Evolutionary conservation across 768 basidiomycete species (phyloP).

Genomic region (Phylloporus arenicola): DNA sequence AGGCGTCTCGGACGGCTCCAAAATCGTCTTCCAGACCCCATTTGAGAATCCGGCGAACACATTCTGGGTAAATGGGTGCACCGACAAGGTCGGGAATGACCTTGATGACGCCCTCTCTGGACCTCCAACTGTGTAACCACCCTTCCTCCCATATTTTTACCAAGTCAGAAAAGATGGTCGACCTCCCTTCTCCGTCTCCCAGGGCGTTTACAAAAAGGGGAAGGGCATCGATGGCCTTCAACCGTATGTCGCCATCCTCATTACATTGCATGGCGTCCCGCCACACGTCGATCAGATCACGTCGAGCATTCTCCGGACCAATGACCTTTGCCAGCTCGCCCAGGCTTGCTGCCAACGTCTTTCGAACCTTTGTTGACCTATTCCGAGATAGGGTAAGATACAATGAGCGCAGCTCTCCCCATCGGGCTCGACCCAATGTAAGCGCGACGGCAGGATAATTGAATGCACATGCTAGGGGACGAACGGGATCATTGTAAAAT

Average conservation of each 20-base stretch:
- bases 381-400: constrained; percentile 66
- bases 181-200: constrained; percentile 40
- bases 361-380: constrained; percentile 57
- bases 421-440: constrained; percentile 70
- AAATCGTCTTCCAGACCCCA: constrained; percentile 70
- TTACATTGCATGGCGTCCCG: constrained; percentile 49
- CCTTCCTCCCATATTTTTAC: constrained; percentile 53
- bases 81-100: constrained; percentile 49
- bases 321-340: constrained; percentile 88
- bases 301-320: constrained; percentile 58
- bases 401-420: constrained; percentile 64
- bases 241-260: constrained; percentile 63
- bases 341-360: constrained; percentile 80
- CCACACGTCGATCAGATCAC: constrained; percentile 72
- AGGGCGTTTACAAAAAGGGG: constrained; percentile 53
- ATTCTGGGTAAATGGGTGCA: constrained; percentile 38
- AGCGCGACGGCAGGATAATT: constrained; percentile 89
- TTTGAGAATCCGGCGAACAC: constrained; percentile 50
- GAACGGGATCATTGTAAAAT: constrained; percentile 61
- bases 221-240: constrained; percentile 65
- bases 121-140: constrained; percentile 69
- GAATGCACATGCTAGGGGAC: constrained; percentile 77
- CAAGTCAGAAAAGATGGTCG: constrained; percentile 41
- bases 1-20: constrained; percentile 80
- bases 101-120: constrained; percentile 64